Conservation (phyloP, 768 basidiomycete species). For the Phaffia tasmanica region DNA sequence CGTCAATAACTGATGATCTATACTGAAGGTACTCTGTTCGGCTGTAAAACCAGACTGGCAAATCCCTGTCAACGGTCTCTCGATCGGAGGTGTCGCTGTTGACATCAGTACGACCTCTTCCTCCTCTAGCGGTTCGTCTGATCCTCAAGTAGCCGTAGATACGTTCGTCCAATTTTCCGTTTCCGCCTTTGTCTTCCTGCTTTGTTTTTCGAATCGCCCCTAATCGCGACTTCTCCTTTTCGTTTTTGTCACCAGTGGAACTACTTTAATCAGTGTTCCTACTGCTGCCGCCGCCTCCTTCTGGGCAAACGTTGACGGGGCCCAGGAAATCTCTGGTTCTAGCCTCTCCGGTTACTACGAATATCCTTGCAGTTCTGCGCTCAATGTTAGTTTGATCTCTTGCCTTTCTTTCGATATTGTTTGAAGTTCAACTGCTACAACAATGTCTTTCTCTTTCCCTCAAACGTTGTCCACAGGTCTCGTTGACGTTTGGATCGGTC, state of each 20-base stretch:
- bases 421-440: not conserved
- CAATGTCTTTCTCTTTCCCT: not conserved
- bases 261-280: constrained; percentile 85
- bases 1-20: not conserved
- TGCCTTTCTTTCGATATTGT: not conserved
- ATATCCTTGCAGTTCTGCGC: constrained; percentile 58
- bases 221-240: not conserved
- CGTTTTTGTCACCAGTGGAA: constrained; percentile 44
- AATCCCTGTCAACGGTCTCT: constrained; percentile 51
- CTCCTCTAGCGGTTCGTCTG: constrained; percentile 41
- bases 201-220: constrained; percentile 83
- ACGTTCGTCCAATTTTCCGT: not conserved
- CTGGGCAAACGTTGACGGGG: constrained; percentile 64
- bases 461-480: constrained; percentile 34
- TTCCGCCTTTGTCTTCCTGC: constrained; percentile 37
- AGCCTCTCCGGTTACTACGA: constrained; percentile 66
- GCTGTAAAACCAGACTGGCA: constrained; percentile 50
- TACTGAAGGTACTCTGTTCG: not conserved
- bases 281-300: constrained; percentile 48
- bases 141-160: too few relatives aligned
- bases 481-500: constrained; percentile 56
- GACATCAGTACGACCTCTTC: constrained; percentile 36
- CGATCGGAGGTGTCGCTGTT: constrained; percentile 30
- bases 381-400: constrained; percentile 38
- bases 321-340: constrained; percentile 48